A percentile compares a stretch with the other conserved stretches of the same genome.
phyloP scores from a whole-genome alignment of 129 eudicot species.

The Dittrichia graveolens region DNA sequence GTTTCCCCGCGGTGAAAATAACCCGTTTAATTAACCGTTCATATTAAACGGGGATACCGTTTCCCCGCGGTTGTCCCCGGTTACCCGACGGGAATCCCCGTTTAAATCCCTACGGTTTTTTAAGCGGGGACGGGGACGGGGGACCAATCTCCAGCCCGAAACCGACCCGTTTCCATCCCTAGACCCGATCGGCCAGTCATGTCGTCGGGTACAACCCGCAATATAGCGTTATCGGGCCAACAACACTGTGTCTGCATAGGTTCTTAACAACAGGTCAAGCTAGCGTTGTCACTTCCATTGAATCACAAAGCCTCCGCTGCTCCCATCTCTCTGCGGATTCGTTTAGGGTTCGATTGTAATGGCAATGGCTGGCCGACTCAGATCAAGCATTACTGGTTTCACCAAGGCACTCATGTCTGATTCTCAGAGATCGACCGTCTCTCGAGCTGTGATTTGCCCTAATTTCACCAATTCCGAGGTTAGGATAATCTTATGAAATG shows the following conservation, averaged over 20 bases:
- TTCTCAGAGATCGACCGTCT: constrained; percentile 47
- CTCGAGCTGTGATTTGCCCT: constrained; percentile 42
- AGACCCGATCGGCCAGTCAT: too few species aligned
- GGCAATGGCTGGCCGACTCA: constrained; percentile 58
- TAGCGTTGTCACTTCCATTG: constrained; percentile 1
- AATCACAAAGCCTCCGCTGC: constrained; percentile 5
- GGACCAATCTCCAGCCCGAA: too few species aligned
- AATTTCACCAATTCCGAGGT: constrained; percentile 47
- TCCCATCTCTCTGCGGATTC: neutral
- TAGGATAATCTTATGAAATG: neutral
- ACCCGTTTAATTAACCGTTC: too few species aligned
- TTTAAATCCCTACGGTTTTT: too few species aligned
- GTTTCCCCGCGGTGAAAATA: too few species aligned
- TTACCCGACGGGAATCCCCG: too few species aligned
- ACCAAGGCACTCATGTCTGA: constrained; percentile 39
- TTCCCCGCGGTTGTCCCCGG: too few species aligned
- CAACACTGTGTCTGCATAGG: neutral
- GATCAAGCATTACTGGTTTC: constrained; percentile 53
- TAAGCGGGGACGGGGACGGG: too few species aligned
- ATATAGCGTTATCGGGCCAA: neutral
- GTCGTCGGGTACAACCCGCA: constrained; percentile 3
- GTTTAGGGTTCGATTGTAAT: constrained; percentile 36
- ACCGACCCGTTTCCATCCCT: too few species aligned
- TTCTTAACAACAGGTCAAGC: neutral
- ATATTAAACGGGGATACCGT: too few species aligned